Percentiles rank a stretch among this genome's conserved stretches.
Evolutionary conservation across 192 early-diverging fungal species (phyloP).

Genomic region (Coemansia furcata): DNA sequence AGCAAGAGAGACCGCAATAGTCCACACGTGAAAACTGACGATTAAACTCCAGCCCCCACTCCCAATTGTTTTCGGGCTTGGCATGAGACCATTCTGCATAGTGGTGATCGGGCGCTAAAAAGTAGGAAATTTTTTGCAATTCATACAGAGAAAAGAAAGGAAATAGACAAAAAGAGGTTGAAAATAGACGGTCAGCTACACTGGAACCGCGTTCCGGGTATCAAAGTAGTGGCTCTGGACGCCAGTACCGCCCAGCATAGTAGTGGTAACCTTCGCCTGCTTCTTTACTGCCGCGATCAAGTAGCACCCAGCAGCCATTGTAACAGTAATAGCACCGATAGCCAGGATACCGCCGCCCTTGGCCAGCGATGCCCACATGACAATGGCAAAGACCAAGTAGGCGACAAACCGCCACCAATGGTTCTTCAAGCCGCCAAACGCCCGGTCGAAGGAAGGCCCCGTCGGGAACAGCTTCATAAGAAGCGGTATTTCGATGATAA

Average conservation of each 20-base stretch:
- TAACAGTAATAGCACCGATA: constrained; percentile 44
- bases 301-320: constrained; percentile 45
- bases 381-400: constrained; percentile 47
- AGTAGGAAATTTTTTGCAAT: neutral
- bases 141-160: neutral
- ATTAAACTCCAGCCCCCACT: neutral
- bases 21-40: neutral
- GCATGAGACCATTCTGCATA: neutral
- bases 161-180: neutral
- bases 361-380: constrained; percentile 55
- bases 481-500: constrained; percentile 41
- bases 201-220: constrained; percentile 21
- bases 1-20: neutral
- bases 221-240: constrained; percentile 29
- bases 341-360: constrained; percentile 44
- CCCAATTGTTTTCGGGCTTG: neutral
- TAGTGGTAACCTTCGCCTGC: constrained; percentile 42
- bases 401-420: constrained; percentile 51
- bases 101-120: neutral
- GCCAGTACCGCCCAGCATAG: constrained; percentile 37
- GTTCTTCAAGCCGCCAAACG: constrained; percentile 40
- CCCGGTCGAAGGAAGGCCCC: constrained; percentile 34
- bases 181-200: constrained; percentile 2
- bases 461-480: constrained; percentile 45
- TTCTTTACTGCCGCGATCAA: constrained; percentile 48